Base-by-base conservation (phyloP, 441 rosid genomes). In the Manihot esculenta region DNA sequence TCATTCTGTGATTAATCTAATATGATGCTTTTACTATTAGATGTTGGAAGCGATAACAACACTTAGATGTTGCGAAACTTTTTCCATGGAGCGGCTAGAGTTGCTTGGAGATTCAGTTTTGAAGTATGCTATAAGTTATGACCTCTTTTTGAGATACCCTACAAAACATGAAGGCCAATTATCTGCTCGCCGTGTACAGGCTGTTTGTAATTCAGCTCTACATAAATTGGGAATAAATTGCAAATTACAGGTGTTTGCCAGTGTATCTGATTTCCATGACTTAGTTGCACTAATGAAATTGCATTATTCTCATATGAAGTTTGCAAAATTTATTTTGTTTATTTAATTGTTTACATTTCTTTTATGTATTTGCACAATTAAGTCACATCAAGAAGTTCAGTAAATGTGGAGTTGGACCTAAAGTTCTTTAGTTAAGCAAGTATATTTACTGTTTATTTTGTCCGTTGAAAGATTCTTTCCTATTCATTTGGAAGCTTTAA, bases 41-140 rank as follows among this genome's bases (percentile, higher is more conserved):
- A 81, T 95, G 62, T 81, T 95, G 76, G 96, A 88, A 82, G 97
- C 98, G 42, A 70, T 93, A 68, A 91, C 99, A 69, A 84, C 98
- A 33, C 84, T 81, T 50, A 80, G 91, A 84, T 83, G 93, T 68
- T 72, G 86, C 62, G 97, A 95, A 79, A 77, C 75, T 17, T 93
- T 91, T 84, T 95, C 99, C 44, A 84, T 95, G 96, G 99, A 95
- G 81, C 88, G 99, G n/a, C 71, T 95, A 84, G 99, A 95, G 81
- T 82, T 93, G 79, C 97, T 95, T 10, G 99, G 99, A 42, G 99
- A 95, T 81, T 95, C 99, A 13, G 91, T 93, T 71, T 77, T 95
- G 56, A 95, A 93, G 82, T 95, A 91, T 82, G 87, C 85, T 48
- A 88, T 85, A 66, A 88, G 97, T 78, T 87, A 91, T 75, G 78